Evolutionary conservation across 192 early-diverging fungal species (phyloP), one percentile per base, ranked within the genome.

Genomic region (Physocladia obscura): DNA sequence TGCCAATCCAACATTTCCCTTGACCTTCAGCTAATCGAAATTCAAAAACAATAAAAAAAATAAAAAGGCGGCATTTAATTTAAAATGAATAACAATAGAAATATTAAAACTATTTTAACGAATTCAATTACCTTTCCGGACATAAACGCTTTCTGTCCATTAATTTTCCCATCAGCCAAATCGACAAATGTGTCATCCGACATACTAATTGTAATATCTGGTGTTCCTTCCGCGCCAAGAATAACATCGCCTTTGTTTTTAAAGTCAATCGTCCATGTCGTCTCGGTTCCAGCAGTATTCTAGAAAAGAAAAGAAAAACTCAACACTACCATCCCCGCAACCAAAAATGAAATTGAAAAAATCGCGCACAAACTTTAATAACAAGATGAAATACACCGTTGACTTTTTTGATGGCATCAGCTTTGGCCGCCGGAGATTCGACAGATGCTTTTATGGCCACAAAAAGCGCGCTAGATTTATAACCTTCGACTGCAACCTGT

Each of bases 401-500:
- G 52, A 70, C 82, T 80, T 90, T 87, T 62, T 90, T 91, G 50
- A 92, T 74, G 57, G 80, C 67, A 11, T 81, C 73, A 52, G 86
- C 78, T 62, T 86, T 83, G 30, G 87, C 86, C 49, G 85, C 83
- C 49, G 85, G 76, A 36, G 76, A 78, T 48, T 89, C 80, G 19
- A 84, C 70, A 39, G 79, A 77, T 19, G 85, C 80, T 65, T 83
- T 75, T 62, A 95, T 86, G 58, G 90, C 81, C n/a, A 81, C 82
- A 74, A 97, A 88, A 62, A 95, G 71, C 21, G 83, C 82, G 69
- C 86, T 87, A 49, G 89, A 89, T 64, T 91, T 79, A 81, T 90
- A 96, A 51, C 92, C 92, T 55, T 80, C 76, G 64, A 82, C 83
- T 39, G 82, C 80, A 59, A 91, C 80, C 63, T 65, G 49, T n/a